Evolutionary conservation across 305 asterid species (phyloP).

Genomic region (Fraxinus velutina): DNA sequence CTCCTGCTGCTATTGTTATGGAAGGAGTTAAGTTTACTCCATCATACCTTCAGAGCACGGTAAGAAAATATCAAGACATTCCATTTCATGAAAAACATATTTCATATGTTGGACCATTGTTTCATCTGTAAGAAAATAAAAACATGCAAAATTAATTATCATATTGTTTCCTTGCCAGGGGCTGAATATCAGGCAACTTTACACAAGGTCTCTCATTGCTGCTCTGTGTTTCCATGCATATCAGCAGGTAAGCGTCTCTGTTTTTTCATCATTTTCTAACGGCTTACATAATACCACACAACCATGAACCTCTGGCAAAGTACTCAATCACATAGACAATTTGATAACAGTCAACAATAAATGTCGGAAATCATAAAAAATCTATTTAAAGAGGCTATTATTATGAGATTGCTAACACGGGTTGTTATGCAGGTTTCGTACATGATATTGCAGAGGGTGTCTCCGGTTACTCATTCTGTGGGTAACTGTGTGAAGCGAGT

Average conservation of each 20-base stretch:
- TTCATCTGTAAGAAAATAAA: neutral
- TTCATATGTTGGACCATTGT: neutral
- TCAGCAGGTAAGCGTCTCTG: conserved; percentile 37
- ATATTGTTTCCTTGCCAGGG: conserved; percentile 33
- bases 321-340: neutral
- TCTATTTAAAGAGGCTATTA: neutral
- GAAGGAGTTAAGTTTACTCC: conserved; percentile 59
- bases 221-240: conserved; percentile 61
- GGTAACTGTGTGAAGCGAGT: conserved; percentile 60
- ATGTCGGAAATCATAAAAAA: neutral
- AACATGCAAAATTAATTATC: neutral
- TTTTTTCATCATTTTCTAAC: neutral
- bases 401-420: neutral
- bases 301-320: neutral
- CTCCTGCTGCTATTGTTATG: conserved; percentile 38
- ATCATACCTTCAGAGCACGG: conserved; percentile 41
- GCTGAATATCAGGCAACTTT: conserved; percentile 39
- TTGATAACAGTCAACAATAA: neutral
- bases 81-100: neutral
- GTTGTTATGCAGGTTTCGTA: conserved; percentile 45
- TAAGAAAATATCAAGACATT: conserved; percentile 25
- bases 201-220: conserved; percentile 46
- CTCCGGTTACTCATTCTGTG: conserved; percentile 55
- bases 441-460: conserved; percentile 56
- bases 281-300: neutral